These are phyloP conservation scores for Echites panduratus DNA, from an alignment of 257 asterid genomes.

Conservation along the genomic window DNA sequence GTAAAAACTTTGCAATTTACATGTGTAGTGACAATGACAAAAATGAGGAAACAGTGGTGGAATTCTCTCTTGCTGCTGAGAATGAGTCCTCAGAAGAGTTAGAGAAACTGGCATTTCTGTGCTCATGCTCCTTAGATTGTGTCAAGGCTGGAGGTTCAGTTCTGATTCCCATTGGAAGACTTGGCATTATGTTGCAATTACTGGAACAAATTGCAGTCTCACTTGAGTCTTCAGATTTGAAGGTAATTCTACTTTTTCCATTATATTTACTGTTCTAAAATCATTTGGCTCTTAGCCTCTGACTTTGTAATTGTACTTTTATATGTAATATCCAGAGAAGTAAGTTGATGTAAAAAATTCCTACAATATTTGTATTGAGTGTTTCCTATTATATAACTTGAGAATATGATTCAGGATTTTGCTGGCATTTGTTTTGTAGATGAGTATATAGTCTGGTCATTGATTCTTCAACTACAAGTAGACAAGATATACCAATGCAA, in stretches of 20 bases:
- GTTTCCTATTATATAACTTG: neutral
- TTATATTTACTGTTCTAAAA: neutral
- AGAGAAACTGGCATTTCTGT: slow-evolving; percentile 63
- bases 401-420: too few relatives aligned
- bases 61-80: slow-evolving; percentile 21
- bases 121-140: slow-evolving; percentile 64
- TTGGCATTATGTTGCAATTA: slow-evolving; percentile 64
- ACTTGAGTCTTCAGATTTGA: slow-evolving; percentile 45
- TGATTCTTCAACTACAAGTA: too few relatives aligned
- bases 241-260: slow-evolving; percentile 33
- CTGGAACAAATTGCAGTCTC: slow-evolving; percentile 57
- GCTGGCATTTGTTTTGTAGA: too few relatives aligned
- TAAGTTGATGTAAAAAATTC: neutral
- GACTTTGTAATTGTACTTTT: neutral
- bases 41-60: slow-evolving; percentile 24
- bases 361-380: neutral
- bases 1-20: slow-evolving; percentile 16
- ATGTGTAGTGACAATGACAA: slow-evolving; percentile 35
- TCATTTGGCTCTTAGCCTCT: neutral
- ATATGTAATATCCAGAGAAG: neutral
- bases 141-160: slow-evolving; percentile 68
- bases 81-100: slow-evolving; percentile 53
- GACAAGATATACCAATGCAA: too few relatives aligned
- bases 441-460: too few relatives aligned
- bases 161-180: slow-evolving; percentile 72